These are phyloP conservation scores for Plectosphaerella cucumerina DNA, from an alignment of 2,329 filamentous ascomycete genomes.

Conservation along the genomic window DNA sequence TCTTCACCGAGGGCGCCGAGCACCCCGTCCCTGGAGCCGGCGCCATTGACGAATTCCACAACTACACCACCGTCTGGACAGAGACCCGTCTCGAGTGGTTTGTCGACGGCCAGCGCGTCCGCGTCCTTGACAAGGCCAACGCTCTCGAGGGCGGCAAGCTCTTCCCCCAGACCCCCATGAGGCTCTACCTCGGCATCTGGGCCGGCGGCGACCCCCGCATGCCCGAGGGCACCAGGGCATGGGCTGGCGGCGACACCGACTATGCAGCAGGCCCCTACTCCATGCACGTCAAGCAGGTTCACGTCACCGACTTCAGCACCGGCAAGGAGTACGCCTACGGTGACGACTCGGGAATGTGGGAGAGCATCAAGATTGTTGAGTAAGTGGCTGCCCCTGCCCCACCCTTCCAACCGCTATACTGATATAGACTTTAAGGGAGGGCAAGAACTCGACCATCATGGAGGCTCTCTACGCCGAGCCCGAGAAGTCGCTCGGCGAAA, in stretches of 20 bases:
- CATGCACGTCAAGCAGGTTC: conserved; percentile 65
- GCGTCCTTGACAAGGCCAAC: conserved; percentile 58
- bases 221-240: conserved; percentile 55
- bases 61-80: conserved; percentile 75
- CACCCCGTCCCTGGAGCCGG: conserved; percentile 45
- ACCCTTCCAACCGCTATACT: neutral
- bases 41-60: conserved; percentile 62
- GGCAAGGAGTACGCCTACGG: conserved; percentile 63
- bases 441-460: conserved; percentile 47
- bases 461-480: conserved; percentile 36
- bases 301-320: conserved; percentile 53
- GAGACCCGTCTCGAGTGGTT: conserved; percentile 61
- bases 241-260: conserved; percentile 67
- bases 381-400: conserved; percentile 38
- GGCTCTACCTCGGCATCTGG: conserved; percentile 64
- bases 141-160: conserved; percentile 53
- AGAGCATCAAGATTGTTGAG: conserved; percentile 57
- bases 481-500: conserved; percentile 42
- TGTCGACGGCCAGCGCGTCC: conserved; percentile 64
- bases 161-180: conserved; percentile 76
- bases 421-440: neutral
- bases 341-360: conserved; percentile 56
- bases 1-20: conserved; percentile 59
- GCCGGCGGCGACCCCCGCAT: conserved; percentile 55
- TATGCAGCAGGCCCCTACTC: conserved; percentile 63